phyloP scores from a whole-genome alignment of 176 grass and related monocot genomes.

The Ampelocalamus luodianensis region DNA sequence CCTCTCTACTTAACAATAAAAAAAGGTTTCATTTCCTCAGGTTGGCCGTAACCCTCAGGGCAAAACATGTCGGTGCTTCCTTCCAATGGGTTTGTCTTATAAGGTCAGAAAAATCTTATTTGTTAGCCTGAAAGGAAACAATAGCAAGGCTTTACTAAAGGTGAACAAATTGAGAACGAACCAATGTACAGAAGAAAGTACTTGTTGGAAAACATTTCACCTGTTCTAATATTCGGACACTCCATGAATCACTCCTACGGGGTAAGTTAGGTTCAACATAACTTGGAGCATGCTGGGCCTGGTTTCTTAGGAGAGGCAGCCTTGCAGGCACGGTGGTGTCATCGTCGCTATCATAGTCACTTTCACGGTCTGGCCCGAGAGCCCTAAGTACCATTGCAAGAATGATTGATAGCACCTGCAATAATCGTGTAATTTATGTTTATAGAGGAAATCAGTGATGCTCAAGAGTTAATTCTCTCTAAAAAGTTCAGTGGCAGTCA shows the following conservation, averaged over 20 bases:
- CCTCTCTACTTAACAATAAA: neutral
- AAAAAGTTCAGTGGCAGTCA: neutral
- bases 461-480: neutral
- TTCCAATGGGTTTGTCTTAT: conserved; percentile 29
- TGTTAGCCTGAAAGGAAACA: conserved; percentile 57
- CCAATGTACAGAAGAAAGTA: conserved; percentile 1
- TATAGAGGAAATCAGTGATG: neutral
- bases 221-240: conserved; percentile 67
- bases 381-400: conserved; percentile 71
- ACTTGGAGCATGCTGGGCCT: conserved; percentile 44
- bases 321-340: conserved; percentile 56
- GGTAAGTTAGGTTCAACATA: conserved; percentile 52
- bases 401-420: conserved; percentile 71
- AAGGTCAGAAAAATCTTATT: conserved; percentile 33
- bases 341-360: conserved; percentile 85
- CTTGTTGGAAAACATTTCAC: conserved; percentile 30
- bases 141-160: conserved; percentile 17
- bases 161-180: neutral
- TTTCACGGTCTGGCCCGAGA: conserved; percentile 73
- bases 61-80: conserved; percentile 11
- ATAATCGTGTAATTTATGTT: neutral
- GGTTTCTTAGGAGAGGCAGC: conserved; percentile 84
- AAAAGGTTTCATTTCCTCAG: conserved; percentile 37
- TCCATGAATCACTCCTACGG: conserved; percentile 71
- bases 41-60: neutral